phyloP scores from a whole-genome alignment of 371 early-diverging fungal genomes.

The Zancudomyces culisetae region DNA sequence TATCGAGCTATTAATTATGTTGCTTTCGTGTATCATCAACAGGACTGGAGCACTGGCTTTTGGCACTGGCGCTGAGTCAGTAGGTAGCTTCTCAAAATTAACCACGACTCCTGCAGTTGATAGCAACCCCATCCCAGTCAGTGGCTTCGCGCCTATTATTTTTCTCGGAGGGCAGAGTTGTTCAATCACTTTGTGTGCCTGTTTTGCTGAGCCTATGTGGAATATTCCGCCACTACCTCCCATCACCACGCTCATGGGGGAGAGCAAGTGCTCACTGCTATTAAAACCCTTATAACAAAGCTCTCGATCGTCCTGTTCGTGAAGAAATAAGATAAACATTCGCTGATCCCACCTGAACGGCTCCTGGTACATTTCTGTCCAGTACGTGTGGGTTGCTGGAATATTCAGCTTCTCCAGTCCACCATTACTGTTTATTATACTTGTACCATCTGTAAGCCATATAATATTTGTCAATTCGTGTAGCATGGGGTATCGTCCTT shows the following conservation, averaged over 20 bases:
- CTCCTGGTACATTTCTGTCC: slow-evolving; percentile 35
- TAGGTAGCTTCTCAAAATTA: slow-evolving; percentile 32
- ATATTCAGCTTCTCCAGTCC: slow-evolving; percentile 31
- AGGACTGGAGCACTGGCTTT: slow-evolving; percentile 18
- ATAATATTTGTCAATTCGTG: slow-evolving; percentile 38
- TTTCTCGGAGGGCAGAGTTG: slow-evolving; percentile 8
- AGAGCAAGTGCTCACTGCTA: slow-evolving; percentile 29
- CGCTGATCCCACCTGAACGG: slow-evolving; percentile 65
- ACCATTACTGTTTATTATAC: slow-evolving; percentile 21
- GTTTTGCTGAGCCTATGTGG: slow-evolving; percentile 18
- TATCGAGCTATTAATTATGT: slow-evolving; percentile 8
- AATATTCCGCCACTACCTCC: slow-evolving; percentile 24
- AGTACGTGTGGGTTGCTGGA: slow-evolving; percentile 33
- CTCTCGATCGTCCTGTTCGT: slow-evolving; percentile 22
- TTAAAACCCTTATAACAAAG: slow-evolving; percentile 9
- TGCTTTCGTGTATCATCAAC: slow-evolving; percentile 9
- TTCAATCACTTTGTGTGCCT: slow-evolving; percentile 21
- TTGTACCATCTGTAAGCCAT: slow-evolving; percentile 51
- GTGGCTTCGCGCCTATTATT: slow-evolving; percentile 4
- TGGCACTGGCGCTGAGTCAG: slow-evolving; percentile 13
- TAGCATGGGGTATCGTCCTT: slow-evolving; percentile 35
- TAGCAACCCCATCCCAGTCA: slow-evolving; percentile 14
- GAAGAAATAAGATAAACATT: slow-evolving; percentile 33
- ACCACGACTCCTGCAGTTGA: slow-evolving; percentile 34
- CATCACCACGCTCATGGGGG: slow-evolving; percentile 40